Evolutionary conservation across 1,284 basidiomycete genomes (phyloP).

Genomic region (Ceratobasidium sp.): DNA sequence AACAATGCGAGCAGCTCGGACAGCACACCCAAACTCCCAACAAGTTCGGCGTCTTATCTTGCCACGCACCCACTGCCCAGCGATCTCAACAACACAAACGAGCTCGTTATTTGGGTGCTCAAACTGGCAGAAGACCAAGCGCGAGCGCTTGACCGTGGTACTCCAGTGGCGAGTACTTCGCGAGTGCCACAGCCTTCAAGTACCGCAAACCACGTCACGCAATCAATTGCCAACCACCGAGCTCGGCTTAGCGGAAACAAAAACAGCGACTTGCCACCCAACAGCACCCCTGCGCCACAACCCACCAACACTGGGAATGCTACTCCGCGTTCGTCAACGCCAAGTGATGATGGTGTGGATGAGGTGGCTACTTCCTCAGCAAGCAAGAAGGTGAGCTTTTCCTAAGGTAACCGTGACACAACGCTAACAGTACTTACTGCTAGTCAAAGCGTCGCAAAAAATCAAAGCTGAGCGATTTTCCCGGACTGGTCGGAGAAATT

Average conservation of each 20-base stretch:
- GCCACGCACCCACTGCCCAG: background rate
- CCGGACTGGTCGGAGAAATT: slow-evolving; percentile 2
- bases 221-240: slow-evolving; percentile 24
- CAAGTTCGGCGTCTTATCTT: background rate
- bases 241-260: background rate
- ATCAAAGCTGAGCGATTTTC: slow-evolving; percentile 7
- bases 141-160: background rate
- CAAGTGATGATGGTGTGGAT: background rate
- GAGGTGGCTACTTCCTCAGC: no score
- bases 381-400: no score
- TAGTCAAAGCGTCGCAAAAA: slow-evolving; percentile 1
- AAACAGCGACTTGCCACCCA: background rate
- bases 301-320: background rate
- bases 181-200: background rate
- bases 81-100: slow-evolving; percentile 4
- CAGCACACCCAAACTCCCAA: background rate
- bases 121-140: slow-evolving; percentile 2
- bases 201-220: slow-evolving; percentile 6
- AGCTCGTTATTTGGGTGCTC: slow-evolving; percentile 4
- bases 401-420: no score
- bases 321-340: no score
- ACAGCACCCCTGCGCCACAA: background rate
- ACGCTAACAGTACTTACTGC: background rate
- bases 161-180: background rate
- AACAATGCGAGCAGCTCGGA: background rate